Conservation (phyloP, 1,139 yeast species). For the Geotrichum restrictum region DNA sequence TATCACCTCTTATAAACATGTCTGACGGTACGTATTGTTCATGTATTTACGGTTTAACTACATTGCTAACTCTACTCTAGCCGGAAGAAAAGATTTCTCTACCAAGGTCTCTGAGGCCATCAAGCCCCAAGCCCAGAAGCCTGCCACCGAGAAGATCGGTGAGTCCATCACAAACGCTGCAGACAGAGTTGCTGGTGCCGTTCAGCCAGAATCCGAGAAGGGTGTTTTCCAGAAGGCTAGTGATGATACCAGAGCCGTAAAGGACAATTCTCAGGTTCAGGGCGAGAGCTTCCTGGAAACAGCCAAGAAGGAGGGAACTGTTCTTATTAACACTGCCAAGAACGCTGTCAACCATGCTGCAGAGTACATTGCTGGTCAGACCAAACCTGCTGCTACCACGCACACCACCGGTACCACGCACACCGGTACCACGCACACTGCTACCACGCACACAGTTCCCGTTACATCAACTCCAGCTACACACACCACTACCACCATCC, state of each 20-base stretch:
- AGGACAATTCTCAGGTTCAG: neutral
- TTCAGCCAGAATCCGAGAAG: slow-evolving; percentile 63
- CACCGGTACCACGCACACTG: neutral
- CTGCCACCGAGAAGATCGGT: slow-evolving; percentile 61
- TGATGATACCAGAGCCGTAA: slow-evolving; percentile 41
- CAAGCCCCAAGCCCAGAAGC: slow-evolving; percentile 71
- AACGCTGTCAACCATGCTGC: slow-evolving; percentile 18
- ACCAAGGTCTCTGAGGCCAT: slow-evolving; percentile 64
- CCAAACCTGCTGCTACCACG: neutral
- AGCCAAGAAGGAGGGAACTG: slow-evolving; percentile 16
- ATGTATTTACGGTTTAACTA: neutral
- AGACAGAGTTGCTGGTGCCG: slow-evolving; percentile 59
- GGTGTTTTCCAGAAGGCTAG: slow-evolving; percentile 62
- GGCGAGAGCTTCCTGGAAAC: slow-evolving; percentile 8
- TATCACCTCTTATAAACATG: slow-evolving; percentile 22
- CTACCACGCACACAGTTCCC: no score
- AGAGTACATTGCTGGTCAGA: slow-evolving; percentile 16
- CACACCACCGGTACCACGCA: neutral
- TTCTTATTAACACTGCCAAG: slow-evolving; percentile 14
- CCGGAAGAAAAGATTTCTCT: slow-evolving; percentile 70
- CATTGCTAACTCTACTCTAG: slow-evolving; percentile 19
- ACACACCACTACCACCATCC: no score
- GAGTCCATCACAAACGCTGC: slow-evolving; percentile 62
- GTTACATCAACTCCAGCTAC: no score
- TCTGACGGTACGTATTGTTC: slow-evolving; percentile 24